Conservation (phyloP, 345 rosid species). For the Gossypium sturtianum region DNA sequence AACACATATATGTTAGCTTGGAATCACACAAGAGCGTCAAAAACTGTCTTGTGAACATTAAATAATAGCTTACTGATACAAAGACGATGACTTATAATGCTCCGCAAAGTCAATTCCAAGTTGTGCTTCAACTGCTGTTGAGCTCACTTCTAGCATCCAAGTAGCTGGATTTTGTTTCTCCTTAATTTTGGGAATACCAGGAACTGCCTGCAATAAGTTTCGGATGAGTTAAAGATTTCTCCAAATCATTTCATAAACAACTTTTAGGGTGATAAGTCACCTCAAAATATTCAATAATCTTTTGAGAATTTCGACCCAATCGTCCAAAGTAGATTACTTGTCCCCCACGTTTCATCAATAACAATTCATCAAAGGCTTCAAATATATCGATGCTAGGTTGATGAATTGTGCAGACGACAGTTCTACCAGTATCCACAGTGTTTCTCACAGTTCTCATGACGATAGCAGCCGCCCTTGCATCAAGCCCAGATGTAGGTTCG, state of each 20-base stretch:
- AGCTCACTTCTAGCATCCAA: constrained; percentile 90
- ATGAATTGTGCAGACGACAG: constrained; percentile 84
- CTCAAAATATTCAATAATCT: constrained; percentile 71
- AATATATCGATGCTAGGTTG: constrained; percentile 86
- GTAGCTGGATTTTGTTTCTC: constrained; percentile 80
- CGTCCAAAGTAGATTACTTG: constrained; percentile 73
- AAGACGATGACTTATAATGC: constrained; percentile 47
- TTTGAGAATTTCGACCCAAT: constrained; percentile 52
- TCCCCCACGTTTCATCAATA: constrained; percentile 83
- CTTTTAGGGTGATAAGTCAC: constrained; percentile 19
- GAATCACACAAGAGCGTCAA: background rate
- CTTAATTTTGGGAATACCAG: constrained; percentile 55
- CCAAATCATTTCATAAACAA: background rate
- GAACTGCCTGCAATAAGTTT: constrained; percentile 33
- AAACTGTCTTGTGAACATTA: constrained; percentile 3
- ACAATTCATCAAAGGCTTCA: constrained; percentile 80
- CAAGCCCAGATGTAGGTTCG: constrained; percentile 89
- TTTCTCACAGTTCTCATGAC: constrained; percentile 91
- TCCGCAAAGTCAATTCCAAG: constrained; percentile 71
- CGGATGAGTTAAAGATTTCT: background rate
- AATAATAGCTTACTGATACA: constrained; percentile 42
- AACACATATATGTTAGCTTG: constrained; percentile 3
- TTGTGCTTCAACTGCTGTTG: constrained; percentile 54
- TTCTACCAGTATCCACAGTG: constrained; percentile 84
- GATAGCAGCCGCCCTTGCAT: constrained; percentile 80